phyloP scores from a whole-genome alignment of 2,329 filamentous ascomycete species.

The Xylaria hypoxylon region DNA sequence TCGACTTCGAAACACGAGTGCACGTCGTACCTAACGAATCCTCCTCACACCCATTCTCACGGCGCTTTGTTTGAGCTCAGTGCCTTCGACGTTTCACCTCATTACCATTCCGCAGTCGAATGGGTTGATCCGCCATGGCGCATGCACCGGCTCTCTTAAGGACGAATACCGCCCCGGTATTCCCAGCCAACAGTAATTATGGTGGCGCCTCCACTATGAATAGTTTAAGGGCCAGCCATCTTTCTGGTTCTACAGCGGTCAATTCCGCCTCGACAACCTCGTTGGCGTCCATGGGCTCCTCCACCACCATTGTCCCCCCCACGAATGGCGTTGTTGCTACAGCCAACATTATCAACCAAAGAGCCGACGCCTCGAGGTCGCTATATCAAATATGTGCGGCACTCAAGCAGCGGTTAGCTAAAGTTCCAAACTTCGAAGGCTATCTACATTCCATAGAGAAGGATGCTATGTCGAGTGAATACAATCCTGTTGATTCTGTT shows the following conservation, averaged over 20 bases:
- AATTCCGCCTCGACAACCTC: conserved; percentile 62
- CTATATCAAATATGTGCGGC: conserved; percentile 95
- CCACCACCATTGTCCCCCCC: conserved; percentile 53
- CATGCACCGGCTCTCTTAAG: conserved; percentile 67
- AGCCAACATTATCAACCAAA: conserved; percentile 96
- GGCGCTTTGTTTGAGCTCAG: conserved; percentile 9
- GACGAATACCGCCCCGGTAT: conserved; percentile 69
- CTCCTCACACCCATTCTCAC: background rate
- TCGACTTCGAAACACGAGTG: conserved; percentile 13
- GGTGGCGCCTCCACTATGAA: conserved; percentile 61
- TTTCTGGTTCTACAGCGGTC: conserved; percentile 70
- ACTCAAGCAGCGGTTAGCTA: conserved; percentile 81
- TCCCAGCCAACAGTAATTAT: conserved; percentile 62
- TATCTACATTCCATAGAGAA: conserved; percentile 78
- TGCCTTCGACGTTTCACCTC: conserved; percentile 9
- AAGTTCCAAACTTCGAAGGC: conserved; percentile 84
- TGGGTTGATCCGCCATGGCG: conserved; percentile 62
- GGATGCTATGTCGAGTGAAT: conserved; percentile 70
- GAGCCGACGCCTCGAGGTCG: conserved; percentile 89
- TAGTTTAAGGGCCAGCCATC: conserved; percentile 69
- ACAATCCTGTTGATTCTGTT: conserved; percentile 87
- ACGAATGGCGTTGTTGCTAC: conserved; percentile 77
- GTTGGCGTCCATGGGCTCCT: conserved; percentile 60
- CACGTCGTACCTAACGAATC: conserved; percentile 5
- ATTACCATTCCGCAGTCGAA: conserved; percentile 37